Evolutionary conservation across 129 eudicot species (phyloP), one percentile per base, ranked within the genome.

Genomic region (Centella asiatica): DNA sequence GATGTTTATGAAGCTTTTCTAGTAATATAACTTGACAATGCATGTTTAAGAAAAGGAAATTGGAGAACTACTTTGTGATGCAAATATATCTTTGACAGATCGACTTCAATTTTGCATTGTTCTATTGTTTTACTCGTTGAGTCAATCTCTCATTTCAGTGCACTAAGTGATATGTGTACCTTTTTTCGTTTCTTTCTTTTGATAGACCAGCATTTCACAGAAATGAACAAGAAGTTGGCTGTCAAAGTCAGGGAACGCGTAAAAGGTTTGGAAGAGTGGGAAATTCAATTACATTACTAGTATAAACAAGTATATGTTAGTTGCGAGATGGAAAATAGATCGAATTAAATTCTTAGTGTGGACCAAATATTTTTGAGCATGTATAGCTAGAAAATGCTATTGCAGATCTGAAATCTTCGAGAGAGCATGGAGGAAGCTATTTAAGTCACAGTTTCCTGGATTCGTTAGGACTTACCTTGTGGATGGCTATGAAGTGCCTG

Each of bases 321-420:
- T 32, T 15, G 11, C 28, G 48, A 64, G 3, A 22, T 56, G 37
- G 13, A 11, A 19, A 27, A 5, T 12, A 15, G 7, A 46, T 19
- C 29, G 18, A n/a, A 15, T 32, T 27, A 1, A 60, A 31, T 68
- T 20, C n/a, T 69, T 40, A 65, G 6, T 39, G 24, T 27, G 57
- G 44, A 59, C 37, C 39, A 59, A 46, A 9, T 40, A 33, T 31
- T 70, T 48, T 7, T 24, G 39, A 42, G n/a, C n/a, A 57, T 11
- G 3, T 53, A 18, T 27, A 22, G 47, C 29, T 54, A 26, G 55
- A 39, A 25, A 10, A 53, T 36, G n/a, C n/a, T 52, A 53, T 62
- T 74, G 45, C 89, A 90, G 97, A 77, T 78, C 26, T 33, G 74
- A 50, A 25, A 81, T 62, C 72, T 77, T 90, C 52, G 83, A 81